Base-by-base conservation (phyloP, 2,329 filamentous ascomycete species). In the Alternaria burnsii region DNA sequence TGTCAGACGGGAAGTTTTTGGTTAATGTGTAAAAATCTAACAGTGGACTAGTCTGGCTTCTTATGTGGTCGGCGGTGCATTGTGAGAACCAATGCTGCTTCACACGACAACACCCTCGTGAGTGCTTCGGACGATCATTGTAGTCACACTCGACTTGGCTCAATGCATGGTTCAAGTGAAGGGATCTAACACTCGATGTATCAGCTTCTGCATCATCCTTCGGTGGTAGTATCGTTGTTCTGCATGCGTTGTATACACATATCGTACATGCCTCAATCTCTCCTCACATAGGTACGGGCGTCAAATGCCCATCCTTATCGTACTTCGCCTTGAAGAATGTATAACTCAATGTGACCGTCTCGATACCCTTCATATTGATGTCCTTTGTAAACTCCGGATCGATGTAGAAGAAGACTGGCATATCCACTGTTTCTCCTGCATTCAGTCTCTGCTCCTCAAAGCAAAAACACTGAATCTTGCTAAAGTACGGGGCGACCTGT, bases 361-460 rank as follows among this genome's bases (percentile, higher is more conserved):
- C 93, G 64, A 99, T 92, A 0, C 91, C 91, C 80, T 87, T 92
- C 94, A 97, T 98, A 66, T 91, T 94, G 52, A 94, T 83, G 79
- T 99, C 95, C 70, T 91, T 94, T 60, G 94, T 85, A 82, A 99
- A 90, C 76, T 98, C 95, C 0, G 95, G 95, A 75, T 99, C 95
- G 67, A 99, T 91, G 80, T 98, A 99, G 82, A 99, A 99, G 80
- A 99, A 99, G 0, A 99, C 96, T 0, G 95, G 96, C 96, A 99
- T 99, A 79, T 99, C 95, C 55, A 99, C 95, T 44, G 93, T 95
- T 85, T 99, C 96, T 44, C 94, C 94, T 6, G 94, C 94, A 76
- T 95, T 94, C 67, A 99, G 81, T 63, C 96, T 86, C 85, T 99
- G 95, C 78, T 86, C 94, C 82, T 99, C 95, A 73, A 99, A 99